Evolutionary conservation across 2,329 filamentous ascomycete species (phyloP).

Genomic region (Neocatenulostroma microsporum): DNA sequence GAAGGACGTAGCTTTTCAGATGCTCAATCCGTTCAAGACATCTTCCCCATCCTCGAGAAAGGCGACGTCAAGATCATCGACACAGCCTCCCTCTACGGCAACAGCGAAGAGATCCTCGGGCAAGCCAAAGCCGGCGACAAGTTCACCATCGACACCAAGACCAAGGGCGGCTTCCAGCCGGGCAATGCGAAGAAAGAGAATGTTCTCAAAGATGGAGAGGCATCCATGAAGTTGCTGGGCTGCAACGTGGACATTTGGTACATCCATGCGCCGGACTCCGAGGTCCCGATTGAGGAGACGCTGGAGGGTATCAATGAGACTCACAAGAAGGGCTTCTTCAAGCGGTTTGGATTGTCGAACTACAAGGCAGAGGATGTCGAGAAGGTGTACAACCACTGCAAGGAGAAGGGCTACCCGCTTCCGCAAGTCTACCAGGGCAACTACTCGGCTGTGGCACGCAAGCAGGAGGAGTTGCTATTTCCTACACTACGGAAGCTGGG

Average conservation of each 20-base stretch:
- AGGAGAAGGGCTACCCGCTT: constrained; percentile 33
- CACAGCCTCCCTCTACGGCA: constrained; percentile 36
- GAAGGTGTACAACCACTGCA: constrained; percentile 30
- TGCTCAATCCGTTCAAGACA: constrained; percentile 9
- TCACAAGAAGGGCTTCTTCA: constrained; percentile 32
- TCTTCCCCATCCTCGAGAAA: constrained; percentile 27
- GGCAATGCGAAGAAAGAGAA: constrained; percentile 30
- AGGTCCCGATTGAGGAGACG: constrained; percentile 26
- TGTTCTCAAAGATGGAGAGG: constrained; percentile 29
- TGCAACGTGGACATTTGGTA: constrained; percentile 25
- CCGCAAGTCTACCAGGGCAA: constrained; percentile 42
- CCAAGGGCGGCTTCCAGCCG: constrained; percentile 31
- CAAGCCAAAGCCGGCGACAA: constrained; percentile 31
- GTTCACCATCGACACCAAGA: constrained; percentile 27
- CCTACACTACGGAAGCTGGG: constrained; percentile 38
- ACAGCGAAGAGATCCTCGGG: constrained; percentile 38
- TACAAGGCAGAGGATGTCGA: constrained; percentile 34
- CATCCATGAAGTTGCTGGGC: constrained; percentile 25
- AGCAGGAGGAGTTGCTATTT: constrained; percentile 34
- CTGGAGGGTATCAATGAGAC: constrained; percentile 27
- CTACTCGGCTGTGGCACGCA: constrained; percentile 34
- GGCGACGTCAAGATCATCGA: constrained; percentile 32
- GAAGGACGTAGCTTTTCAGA: constrained; percentile 11
- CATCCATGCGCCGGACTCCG: constrained; percentile 25
- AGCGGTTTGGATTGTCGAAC: constrained; percentile 41